Evolutionary conservation across 2,329 filamentous ascomycete species (phyloP), one percentile per base, ranked within the genome.

Genomic region (Bipolaris gigantea): DNA sequence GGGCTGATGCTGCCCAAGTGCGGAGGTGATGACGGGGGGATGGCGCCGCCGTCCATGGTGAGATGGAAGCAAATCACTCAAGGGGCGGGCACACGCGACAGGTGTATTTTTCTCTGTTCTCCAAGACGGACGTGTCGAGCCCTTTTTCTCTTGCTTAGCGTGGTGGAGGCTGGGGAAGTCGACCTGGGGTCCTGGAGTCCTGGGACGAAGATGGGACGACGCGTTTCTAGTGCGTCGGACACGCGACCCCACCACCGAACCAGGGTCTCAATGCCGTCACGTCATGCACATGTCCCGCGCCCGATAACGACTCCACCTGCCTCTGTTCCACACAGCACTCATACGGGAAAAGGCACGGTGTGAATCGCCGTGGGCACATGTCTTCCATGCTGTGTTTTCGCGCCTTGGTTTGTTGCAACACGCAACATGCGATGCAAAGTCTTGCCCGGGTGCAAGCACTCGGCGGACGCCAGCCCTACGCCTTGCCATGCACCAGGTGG

Each of bases 11-110:
- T 58, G 61, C 56, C 60, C 57, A 61, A 62, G 59, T 55, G 61
- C 21, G 62, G 64, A 16, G 63, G 63, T 18, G 67, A 65, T 15
- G 67, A 63, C 10, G 61, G 60, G 16, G 53, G 62, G n/a, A 63
- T 52, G 32, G 53, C 51, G 50, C 69, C 62, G 39, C 43, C 46
- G 15, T 70, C 63, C 67, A 71, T 71, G 40, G 34, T 50, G 45
- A 4, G 30, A 38, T 18, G 18, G 4, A 2, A 23, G 10, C 10
- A 19, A 1, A 23, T 8, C 10, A 16, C 10, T 15, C 8, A 21
- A 18, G 15, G 9, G 4, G 8, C 18, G 23, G 4, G 21, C 6
- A 27, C 3, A 32, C 10, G 16, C 2, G 30, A 18, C 13, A 35
- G 13, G 4, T 8, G 32, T 32, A 8, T 42, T 32, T 11, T 30